These are phyloP conservation scores for Begonia masoniana DNA, from an alignment of 306 rosid genomes.

Conservation along the genomic window DNA sequence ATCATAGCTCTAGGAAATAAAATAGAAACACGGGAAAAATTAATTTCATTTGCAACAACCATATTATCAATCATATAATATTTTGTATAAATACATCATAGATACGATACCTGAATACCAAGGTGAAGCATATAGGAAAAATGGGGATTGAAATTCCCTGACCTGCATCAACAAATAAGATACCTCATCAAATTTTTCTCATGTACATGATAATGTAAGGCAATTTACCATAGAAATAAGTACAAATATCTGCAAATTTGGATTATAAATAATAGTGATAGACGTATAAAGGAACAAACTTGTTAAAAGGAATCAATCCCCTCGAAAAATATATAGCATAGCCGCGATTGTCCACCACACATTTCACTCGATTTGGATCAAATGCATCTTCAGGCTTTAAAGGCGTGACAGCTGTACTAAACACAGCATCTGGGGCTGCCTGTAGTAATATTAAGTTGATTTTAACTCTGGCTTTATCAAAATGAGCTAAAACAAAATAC, in stretches of 20 bases:
- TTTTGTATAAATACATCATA: too few relatives aligned
- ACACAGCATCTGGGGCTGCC: conserved; percentile 97
- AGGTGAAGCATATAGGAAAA: conserved; percentile 54
- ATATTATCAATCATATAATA: too few relatives aligned
- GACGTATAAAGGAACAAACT: conserved; percentile 30
- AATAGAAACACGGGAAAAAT: conserved; percentile 11
- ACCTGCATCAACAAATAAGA: conserved; percentile 29
- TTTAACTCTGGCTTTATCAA: too few relatives aligned
- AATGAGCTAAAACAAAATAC: too few relatives aligned
- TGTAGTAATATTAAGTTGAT: conserved; percentile 12
- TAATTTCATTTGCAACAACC: background rate
- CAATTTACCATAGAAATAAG: too few relatives aligned
- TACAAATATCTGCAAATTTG: too few relatives aligned
- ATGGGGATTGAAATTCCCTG: conserved; percentile 66
- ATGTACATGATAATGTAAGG: background rate
- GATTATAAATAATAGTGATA: too few relatives aligned
- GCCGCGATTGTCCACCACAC: conserved; percentile 62
- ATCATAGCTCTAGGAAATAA: conserved; percentile 66
- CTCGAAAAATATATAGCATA: conserved; percentile 94
- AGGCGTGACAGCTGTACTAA: conserved; percentile 92
- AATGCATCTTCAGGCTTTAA: conserved; percentile 75
- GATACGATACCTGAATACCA: conserved; percentile 52
- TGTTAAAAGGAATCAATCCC: conserved; percentile 86
- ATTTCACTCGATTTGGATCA: conserved; percentile 88
- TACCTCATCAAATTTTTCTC: conserved; percentile 8